Percentiles rank a stretch among this genome's conserved stretches.
phyloP scores from a whole-genome alignment of 805 yeast genomes.

The Yarrowia phangngaensis region DNA sequence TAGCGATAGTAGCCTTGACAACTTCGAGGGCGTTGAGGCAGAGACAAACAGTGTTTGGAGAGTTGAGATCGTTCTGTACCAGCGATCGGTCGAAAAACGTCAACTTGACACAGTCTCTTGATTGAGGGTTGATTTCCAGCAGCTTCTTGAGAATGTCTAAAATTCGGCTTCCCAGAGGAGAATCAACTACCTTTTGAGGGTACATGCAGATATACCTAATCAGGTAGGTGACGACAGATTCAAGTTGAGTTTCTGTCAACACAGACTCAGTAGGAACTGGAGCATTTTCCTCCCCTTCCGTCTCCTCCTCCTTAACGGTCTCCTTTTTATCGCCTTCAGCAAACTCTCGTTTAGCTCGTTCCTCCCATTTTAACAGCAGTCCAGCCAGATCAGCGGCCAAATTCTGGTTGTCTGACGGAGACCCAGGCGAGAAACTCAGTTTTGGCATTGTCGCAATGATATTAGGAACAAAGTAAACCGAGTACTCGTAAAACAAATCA shows the following conservation, averaged over 20 bases:
- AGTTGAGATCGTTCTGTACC: conserved; percentile 70
- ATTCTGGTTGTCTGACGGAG: conserved; percentile 74
- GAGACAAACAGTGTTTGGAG: conserved; percentile 57
- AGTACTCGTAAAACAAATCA: conserved; percentile 73
- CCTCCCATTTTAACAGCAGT: conserved; percentile 81
- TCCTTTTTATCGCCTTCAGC: conserved; percentile 25
- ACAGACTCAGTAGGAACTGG: conserved; percentile 50
- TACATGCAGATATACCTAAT: conserved; percentile 84
- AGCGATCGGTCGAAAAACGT: conserved; percentile 85
- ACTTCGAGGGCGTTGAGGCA: conserved; percentile 91
- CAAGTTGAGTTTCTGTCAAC: conserved; percentile 75
- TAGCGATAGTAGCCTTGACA: conserved; percentile 72
- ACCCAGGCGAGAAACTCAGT: conserved; percentile 69
- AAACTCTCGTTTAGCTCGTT: conserved; percentile 37
- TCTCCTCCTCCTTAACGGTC: conserved; percentile 32
- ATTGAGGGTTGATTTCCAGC: conserved; percentile 54
- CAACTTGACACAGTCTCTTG: conserved; percentile 52
- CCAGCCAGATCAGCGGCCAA: conserved; percentile 89
- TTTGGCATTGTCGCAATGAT: conserved; percentile 92
- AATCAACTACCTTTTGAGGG: conserved; percentile 78
- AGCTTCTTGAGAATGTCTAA: conserved; percentile 70
- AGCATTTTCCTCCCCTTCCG: conserved; percentile 27
- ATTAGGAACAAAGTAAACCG: conserved; percentile 85
- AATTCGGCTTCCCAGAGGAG: conserved; percentile 76
- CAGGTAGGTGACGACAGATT: conserved; percentile 83